Conservation (phyloP, 2,329 filamentous ascomycete genomes). For the Aspergillus eucalypticola region DNA sequence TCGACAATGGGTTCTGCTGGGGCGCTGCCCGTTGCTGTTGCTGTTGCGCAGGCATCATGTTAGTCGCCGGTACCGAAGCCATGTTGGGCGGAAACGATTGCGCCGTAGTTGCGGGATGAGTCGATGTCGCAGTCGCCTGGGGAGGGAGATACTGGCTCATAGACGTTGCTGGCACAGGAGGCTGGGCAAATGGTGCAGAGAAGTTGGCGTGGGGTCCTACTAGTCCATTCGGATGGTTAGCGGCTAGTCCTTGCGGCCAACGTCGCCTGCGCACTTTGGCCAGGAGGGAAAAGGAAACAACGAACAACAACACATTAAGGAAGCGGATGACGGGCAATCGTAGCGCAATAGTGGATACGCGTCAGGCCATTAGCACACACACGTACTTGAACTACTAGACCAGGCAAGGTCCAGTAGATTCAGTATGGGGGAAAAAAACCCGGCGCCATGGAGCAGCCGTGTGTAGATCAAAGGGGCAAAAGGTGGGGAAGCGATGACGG, state of each 20-base stretch:
- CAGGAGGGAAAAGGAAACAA: neutral
- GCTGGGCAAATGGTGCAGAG: slow-evolving; percentile 37
- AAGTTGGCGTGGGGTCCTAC: slow-evolving; percentile 40
- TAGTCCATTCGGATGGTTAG: slow-evolving; percentile 23
- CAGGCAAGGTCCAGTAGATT: slow-evolving; percentile 1
- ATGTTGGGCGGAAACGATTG: slow-evolving; percentile 39
- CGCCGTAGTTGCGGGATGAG: slow-evolving; percentile 32
- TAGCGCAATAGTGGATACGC: neutral
- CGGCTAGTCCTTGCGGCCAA: slow-evolving; percentile 15
- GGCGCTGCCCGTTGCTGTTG: slow-evolving; percentile 27
- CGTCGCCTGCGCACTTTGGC: slow-evolving; percentile 4
- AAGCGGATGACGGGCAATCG: neutral
- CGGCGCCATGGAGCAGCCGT: neutral
- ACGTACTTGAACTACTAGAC: neutral
- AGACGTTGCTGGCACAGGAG: slow-evolving; percentile 29
- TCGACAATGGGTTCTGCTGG: slow-evolving; percentile 21
- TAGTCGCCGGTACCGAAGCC: slow-evolving; percentile 37
- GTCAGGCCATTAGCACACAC: neutral
- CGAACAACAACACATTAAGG: neutral
- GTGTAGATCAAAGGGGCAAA: neutral
- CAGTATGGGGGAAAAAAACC: neutral
- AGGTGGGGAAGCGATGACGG: slow-evolving; percentile 4
- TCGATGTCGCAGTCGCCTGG: slow-evolving; percentile 28
- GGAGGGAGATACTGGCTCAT: slow-evolving; percentile 35
- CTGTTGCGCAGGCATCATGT: slow-evolving; percentile 33